Base-by-base conservation (phyloP, 129 eudicot species). In the Silybum marianum region DNA sequence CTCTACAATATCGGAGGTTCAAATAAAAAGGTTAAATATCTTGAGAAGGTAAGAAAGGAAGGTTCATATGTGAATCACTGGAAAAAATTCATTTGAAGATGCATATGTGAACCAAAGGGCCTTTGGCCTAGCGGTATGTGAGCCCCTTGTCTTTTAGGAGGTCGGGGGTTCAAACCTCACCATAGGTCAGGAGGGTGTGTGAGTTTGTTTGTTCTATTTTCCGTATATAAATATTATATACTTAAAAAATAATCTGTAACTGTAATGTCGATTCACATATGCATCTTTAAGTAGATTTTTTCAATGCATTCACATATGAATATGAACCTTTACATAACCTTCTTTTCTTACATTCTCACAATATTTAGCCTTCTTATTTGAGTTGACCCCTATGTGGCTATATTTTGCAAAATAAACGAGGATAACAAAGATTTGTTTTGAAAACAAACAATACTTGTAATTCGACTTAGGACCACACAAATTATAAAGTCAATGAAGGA, bases 401-500 rank as follows among this genome's bases (percentile, higher is more conserved):
- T 58, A 58, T 58, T 58, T 18, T 58, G 66, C 23, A 58, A 18
- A 58, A 58, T 18, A 58, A 58, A n/a, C 66, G 7, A 58, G 66
- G 66, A 54, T 54, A 22, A 54, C 63, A 54, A 54, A 46, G 18
- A 13, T 46, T 46, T 46, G 58, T 46, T 54, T 72, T 54, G 32
- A 44, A 3, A 38, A 58, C 78, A 65, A 62, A 67, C 39, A 32
- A 65, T 11, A 68, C 66, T 25, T 54, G 6, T 3, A n/a, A 19
- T 78, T 25, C 54, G 28, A 39, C 11, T 82, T 24, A 95, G 99
- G 85, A 89, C 93, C 60, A 94, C 91, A 79, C 82, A 79, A 83
- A 70, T 80, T 48, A 70, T 81, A 42, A 89, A 83, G 85, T 89
- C 99, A 63, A 88, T 92, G 84, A 95, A 89, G 84, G 97, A 90